These are phyloP conservation scores for Fusarium transvaalense DNA, from an alignment of 2,329 filamentous ascomycete genomes.

Conservation along the genomic window DNA sequence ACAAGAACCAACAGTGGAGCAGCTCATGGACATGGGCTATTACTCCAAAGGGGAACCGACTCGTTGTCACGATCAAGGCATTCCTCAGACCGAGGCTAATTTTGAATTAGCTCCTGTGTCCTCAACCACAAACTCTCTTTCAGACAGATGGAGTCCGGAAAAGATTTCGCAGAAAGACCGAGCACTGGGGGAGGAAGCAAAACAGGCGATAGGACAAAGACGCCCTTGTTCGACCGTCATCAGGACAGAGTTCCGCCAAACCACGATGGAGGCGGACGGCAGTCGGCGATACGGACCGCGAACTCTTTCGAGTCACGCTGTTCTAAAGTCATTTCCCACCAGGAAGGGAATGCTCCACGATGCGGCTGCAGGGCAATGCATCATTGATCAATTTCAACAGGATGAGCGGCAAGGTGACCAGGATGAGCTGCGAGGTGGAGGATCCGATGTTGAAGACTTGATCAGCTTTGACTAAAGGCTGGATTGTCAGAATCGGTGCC, in stretches of 20 bases:
- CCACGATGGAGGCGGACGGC: background rate
- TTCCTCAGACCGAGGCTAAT: background rate
- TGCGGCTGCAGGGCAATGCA: constrained; percentile 12
- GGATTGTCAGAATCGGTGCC: background rate
- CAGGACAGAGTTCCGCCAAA: constrained; percentile 3
- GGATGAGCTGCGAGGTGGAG: too few species aligned
- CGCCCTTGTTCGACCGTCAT: background rate
- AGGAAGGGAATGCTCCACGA: constrained; percentile 17
- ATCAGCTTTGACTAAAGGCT: constrained; percentile 24
- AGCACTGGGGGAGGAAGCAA: background rate
- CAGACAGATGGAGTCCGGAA: constrained; percentile 32
- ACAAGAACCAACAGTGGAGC: constrained; percentile 59
- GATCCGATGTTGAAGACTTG: constrained; percentile 11
- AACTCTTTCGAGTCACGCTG: constrained; percentile 2
- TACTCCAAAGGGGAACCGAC: background rate
- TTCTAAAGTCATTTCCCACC: background rate
- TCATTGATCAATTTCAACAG: background rate
- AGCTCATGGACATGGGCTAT: constrained; percentile 56
- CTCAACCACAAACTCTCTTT: constrained; percentile 11
- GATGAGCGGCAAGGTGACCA: background rate
- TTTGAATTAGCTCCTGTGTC: constrained; percentile 6
- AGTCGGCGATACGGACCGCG: background rate
- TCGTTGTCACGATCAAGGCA: background rate
- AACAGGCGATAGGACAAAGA: background rate
- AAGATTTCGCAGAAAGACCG: constrained; percentile 33